Conservation (phyloP, 2,329 filamentous ascomycete genomes). For the Kalaharituber pfeilii region DNA sequence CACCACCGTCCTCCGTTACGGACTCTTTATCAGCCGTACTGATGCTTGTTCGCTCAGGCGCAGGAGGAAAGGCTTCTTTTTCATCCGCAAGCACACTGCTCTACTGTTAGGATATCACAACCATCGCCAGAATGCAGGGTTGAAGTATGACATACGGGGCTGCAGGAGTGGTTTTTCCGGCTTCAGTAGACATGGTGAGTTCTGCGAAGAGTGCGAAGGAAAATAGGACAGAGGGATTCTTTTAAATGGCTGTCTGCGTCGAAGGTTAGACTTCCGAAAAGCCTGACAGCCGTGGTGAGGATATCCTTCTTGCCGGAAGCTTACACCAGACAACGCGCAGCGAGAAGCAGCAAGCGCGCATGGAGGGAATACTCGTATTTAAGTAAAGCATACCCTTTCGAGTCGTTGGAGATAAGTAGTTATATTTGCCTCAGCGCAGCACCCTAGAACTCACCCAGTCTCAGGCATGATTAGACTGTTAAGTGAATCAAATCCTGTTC, state of each 20-base stretch:
- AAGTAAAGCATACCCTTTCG: not conserved
- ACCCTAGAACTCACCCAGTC: too few relatives aligned
- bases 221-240: not conserved
- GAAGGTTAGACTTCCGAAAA: not conserved
- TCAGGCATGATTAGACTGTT: too few relatives aligned
- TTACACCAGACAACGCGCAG: not conserved
- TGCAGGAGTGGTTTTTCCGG: not conserved
- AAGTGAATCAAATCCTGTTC: too few relatives aligned
- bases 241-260: too few relatives aligned
- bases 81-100: not conserved
- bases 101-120: not conserved
- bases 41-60: not conserved
- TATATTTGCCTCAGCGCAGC: not conserved
- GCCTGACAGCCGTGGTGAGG: not conserved
- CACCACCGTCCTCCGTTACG: constrained; percentile 31
- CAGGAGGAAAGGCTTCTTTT: not conserved
- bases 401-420: not conserved
- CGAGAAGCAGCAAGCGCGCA: not conserved
- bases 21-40: not conserved
- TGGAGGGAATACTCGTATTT: not conserved
- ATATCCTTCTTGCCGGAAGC: not conserved
- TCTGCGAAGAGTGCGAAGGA: not conserved
- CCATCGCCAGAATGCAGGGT: not conserved
- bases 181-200: not conserved
- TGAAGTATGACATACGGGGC: not conserved